These are phyloP conservation scores for Xylaria multiplex DNA, from an alignment of 2,329 filamentous ascomycete genomes.

Conservation along the genomic window DNA sequence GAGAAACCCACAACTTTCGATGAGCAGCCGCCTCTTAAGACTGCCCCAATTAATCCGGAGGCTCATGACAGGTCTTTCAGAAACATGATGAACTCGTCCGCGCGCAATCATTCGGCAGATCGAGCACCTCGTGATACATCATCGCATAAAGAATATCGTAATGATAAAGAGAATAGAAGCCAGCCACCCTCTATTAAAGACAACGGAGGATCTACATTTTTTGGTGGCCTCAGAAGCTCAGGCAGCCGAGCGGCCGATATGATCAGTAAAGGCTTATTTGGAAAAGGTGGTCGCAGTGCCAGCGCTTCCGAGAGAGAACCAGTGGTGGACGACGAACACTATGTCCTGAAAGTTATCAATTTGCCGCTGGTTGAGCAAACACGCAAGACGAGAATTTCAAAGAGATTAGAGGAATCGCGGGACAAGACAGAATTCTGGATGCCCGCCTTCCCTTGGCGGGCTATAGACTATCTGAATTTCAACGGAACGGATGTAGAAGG, in stretches of 20 bases:
- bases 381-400: constrained; percentile 89
- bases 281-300: constrained; percentile 78
- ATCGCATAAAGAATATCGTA: constrained; percentile 55
- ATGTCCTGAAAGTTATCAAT: constrained; percentile 86
- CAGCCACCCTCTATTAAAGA: constrained; percentile 68
- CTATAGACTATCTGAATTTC: constrained; percentile 95
- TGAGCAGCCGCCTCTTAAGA: constrained; percentile 61
- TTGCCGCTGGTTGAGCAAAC: constrained; percentile 88
- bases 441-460: constrained; percentile 93
- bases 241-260: constrained; percentile 81
- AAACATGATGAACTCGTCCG: constrained; percentile 72
- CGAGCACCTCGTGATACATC: constrained; percentile 61
- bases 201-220: constrained; percentile 70
- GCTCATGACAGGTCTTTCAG: constrained; percentile 72
- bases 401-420: constrained; percentile 83
- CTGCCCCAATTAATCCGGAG: constrained; percentile 66
- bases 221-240: constrained; percentile 78
- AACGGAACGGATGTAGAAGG: constrained; percentile 94
- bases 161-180: constrained; percentile 59
- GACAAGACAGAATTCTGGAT: constrained; percentile 99
- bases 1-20: constrained; percentile 51
- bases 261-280: constrained; percentile 83
- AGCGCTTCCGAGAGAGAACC: constrained; percentile 73
- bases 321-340: constrained; percentile 81
- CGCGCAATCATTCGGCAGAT: constrained; percentile 79